These are phyloP conservation scores for Gaertneriomyces semiglobifer DNA, from an alignment of 192 early-diverging fungal genomes.

Conservation along the genomic window DNA sequence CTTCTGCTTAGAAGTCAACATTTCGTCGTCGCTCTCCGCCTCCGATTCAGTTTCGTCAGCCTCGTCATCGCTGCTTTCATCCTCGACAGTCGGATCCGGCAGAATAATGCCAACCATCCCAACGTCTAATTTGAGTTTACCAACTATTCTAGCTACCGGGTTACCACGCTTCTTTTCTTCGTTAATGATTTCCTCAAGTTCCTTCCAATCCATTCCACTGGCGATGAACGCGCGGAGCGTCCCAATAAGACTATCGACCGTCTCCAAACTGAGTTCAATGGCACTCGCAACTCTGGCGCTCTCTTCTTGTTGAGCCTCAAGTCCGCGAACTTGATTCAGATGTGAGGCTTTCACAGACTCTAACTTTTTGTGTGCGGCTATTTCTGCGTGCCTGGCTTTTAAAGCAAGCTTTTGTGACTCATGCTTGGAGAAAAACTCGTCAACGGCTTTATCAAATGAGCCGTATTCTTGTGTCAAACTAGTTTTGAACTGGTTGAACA, in stretches of 20 bases:
- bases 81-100: conserved; percentile 31
- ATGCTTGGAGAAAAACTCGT: conserved; percentile 88
- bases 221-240: conserved; percentile 86
- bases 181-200: conserved; percentile 80
- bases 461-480: conserved; percentile 47
- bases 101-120: conserved; percentile 77
- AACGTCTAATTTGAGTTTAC: conserved; percentile 67
- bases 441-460: conserved; percentile 80
- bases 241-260: conserved; percentile 83
- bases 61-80: conserved; percentile 38
- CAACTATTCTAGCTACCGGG: conserved; percentile 76
- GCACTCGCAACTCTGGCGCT: conserved; percentile 71
- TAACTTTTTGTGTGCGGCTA: conserved; percentile 75
- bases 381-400: conserved; percentile 69
- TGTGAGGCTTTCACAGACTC: conserved; percentile 78
- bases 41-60: conserved; percentile 57
- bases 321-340: conserved; percentile 67
- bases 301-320: conserved; percentile 67
- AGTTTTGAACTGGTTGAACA: conserved; percentile 33
- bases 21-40: conserved; percentile 44
- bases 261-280: conserved; percentile 79
- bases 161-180: conserved; percentile 77
- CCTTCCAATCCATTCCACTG: conserved; percentile 93
- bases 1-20: conserved; percentile 30
- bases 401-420: conserved; percentile 79